Percentiles rank a stretch among this genome's conserved stretches.
phyloP scores from a whole-genome alignment of 1,284 basidiomycete species.

The Moesziomyces globuligerus region DNA sequence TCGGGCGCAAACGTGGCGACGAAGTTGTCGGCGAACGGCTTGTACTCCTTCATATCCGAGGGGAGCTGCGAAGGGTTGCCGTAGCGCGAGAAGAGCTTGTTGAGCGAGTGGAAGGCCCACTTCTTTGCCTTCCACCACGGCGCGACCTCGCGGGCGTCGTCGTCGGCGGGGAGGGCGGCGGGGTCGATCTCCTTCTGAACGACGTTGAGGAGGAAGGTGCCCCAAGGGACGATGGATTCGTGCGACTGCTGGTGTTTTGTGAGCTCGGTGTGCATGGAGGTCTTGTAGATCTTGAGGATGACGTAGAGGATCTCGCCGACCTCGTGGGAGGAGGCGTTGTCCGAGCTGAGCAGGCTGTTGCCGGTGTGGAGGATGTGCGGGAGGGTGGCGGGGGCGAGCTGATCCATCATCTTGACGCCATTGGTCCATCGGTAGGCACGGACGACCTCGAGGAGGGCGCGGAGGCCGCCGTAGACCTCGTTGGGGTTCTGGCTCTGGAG shows the following conservation, averaged over 20 bases:
- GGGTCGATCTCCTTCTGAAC: conserved; percentile 58
- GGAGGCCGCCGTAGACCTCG: conserved; percentile 58
- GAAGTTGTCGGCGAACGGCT: conserved; percentile 65
- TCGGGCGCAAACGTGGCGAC: conserved; percentile 63
- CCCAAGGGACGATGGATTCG: conserved; percentile 65
- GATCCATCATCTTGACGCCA: conserved; percentile 57
- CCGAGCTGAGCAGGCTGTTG: conserved; percentile 51
- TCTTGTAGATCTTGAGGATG: conserved; percentile 65
- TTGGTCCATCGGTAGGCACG: conserved; percentile 61
- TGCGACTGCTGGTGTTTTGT: conserved; percentile 62
- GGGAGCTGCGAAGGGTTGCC: conserved; percentile 65
- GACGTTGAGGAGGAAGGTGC: conserved; percentile 60
- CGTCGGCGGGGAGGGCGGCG: conserved; percentile 50
- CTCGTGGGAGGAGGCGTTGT: conserved; percentile 47
- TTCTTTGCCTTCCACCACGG: conserved; percentile 67
- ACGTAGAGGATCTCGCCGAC: conserved; percentile 63
- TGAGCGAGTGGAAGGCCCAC: conserved; percentile 66
- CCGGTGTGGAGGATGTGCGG: conserved; percentile 57
- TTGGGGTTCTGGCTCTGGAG: conserved; percentile 49
- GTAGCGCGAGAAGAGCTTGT: conserved; percentile 64
- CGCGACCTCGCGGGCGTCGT: conserved; percentile 42
- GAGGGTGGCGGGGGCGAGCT: conserved; percentile 56
- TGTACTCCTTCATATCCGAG: conserved; percentile 60
- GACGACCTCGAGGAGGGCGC: conserved; percentile 63
- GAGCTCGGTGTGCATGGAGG: conserved; percentile 57